Percentiles rank a stretch among this genome's conserved stretches.
These are phyloP conservation scores for Stenocarpella maydis DNA, from an alignment of 2,329 filamentous ascomycete species.

Conservation along the genomic window DNA sequence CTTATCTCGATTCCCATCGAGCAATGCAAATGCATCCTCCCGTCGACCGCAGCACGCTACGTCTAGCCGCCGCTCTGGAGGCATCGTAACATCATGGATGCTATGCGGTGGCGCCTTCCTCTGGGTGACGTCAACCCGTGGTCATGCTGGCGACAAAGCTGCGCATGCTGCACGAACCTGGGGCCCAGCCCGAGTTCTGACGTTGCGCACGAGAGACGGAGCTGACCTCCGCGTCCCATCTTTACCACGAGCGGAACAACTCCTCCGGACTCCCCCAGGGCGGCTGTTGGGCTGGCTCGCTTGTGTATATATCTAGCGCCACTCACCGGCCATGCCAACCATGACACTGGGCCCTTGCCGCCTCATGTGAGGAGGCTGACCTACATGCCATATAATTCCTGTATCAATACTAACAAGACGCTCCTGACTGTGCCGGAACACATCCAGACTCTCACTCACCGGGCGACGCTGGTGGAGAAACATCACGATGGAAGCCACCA, in stretches of 20 bases:
- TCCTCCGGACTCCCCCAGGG: background rate
- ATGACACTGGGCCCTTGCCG: background rate
- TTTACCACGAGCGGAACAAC: background rate
- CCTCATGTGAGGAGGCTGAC: background rate
- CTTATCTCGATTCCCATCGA: too few species aligned
- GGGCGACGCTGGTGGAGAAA: background rate
- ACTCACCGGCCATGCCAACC: background rate
- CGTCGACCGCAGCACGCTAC: background rate
- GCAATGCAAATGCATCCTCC: too few species aligned
- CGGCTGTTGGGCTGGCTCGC: background rate
- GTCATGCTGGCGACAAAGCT: conserved; percentile 18
- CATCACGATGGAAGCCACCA: conserved; percentile 7
- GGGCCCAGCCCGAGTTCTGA: conserved; percentile 6
- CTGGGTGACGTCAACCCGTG: conserved; percentile 24
- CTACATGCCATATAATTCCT: background rate
- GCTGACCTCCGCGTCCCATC: background rate
- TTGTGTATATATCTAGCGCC: background rate
- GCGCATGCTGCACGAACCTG: conserved; percentile 1
- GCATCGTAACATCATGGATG: background rate
- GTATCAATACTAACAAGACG: too few species aligned
- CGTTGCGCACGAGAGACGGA: conserved; percentile 6
- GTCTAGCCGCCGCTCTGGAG: background rate
- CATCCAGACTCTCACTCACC: too few species aligned
- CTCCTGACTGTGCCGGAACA: background rate
- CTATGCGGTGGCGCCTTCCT: conserved; percentile 8